Conservation (phyloP, 1,284 basidiomycete genomes). For the Ceratobasidium sp. region DNA sequence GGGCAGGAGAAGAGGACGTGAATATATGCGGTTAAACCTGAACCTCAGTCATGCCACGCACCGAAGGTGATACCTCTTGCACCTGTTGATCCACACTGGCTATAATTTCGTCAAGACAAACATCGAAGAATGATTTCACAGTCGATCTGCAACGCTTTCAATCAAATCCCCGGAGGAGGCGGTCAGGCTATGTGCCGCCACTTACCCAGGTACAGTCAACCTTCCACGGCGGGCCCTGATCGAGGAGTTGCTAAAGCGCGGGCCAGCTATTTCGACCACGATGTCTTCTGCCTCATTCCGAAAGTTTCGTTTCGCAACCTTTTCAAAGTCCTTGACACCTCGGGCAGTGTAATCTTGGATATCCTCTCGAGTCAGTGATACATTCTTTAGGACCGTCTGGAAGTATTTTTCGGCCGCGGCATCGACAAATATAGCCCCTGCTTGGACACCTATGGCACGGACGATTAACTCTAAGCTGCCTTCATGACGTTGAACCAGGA, state of each 20-base stretch:
- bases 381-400: not conserved
- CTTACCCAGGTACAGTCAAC: slow-evolving; percentile 10
- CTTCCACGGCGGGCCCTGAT: slow-evolving; percentile 17
- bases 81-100: slow-evolving; percentile 25
- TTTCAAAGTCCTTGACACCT: slow-evolving; percentile 38
- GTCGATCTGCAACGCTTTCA: not conserved
- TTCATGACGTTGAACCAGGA: too few species aligned
- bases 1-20: too few species aligned
- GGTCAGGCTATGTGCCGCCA: not conserved
- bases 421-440: slow-evolving; percentile 44
- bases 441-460: slow-evolving; percentile 28
- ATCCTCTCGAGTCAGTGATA: not conserved
- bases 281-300: not conserved
- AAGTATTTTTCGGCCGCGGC: slow-evolving; percentile 19
- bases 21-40: not conserved
- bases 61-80: not conserved
- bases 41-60: not conserved
- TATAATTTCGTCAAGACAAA: slow-evolving; percentile 15
- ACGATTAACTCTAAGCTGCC: too few species aligned
- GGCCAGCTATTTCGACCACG: not conserved
- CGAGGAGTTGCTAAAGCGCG: slow-evolving; percentile 17
- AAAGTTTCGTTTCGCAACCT: slow-evolving; percentile 17
- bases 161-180: not conserved
- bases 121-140: slow-evolving; percentile 37
- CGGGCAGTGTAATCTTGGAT: slow-evolving; percentile 12